A percentile compares a stretch with the other conserved stretches of the same genome.
phyloP scores from a whole-genome alignment of 2,329 filamentous ascomycete genomes.

The Emydomyces testavorans region DNA sequence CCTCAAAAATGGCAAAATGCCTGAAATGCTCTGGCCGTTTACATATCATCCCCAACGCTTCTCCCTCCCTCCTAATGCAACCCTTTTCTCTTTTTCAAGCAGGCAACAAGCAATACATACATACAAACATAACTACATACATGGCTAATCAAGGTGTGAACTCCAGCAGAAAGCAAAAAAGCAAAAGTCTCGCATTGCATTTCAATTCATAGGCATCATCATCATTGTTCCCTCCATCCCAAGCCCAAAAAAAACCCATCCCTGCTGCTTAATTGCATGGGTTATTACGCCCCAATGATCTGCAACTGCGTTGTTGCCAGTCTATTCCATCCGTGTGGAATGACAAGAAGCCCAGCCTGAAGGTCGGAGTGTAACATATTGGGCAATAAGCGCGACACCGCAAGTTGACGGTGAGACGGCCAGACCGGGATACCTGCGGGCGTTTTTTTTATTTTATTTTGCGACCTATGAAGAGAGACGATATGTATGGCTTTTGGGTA shows the following conservation, averaged over 20 bases:
- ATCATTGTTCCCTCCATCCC: neutral
- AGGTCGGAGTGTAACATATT: conserved; percentile 8
- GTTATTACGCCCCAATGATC: neutral
- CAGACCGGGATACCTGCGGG: conserved; percentile 8
- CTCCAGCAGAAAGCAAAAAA: neutral
- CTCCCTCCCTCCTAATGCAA: no score
- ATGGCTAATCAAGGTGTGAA: no score
- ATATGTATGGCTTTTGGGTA: no score
- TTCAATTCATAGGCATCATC: no score
- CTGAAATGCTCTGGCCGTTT: no score
- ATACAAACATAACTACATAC: no score
- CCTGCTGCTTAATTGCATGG: conserved; percentile 3
- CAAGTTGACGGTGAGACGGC: conserved; percentile 8
- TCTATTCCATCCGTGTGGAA: neutral
- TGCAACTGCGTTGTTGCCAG: neutral
- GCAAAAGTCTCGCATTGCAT: neutral
- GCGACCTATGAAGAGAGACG: neutral
- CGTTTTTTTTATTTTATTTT: neutral
- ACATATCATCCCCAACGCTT: no score
- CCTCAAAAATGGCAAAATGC: no score
- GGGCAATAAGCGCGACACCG: conserved; percentile 7
- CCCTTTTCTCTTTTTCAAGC: no score
- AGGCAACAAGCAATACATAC: neutral
- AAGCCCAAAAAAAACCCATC: neutral
- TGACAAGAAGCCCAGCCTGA: neutral